Evolutionary conservation across 192 early-diverging fungal species (phyloP).

Genomic region (Coemansia reversa): DNA sequence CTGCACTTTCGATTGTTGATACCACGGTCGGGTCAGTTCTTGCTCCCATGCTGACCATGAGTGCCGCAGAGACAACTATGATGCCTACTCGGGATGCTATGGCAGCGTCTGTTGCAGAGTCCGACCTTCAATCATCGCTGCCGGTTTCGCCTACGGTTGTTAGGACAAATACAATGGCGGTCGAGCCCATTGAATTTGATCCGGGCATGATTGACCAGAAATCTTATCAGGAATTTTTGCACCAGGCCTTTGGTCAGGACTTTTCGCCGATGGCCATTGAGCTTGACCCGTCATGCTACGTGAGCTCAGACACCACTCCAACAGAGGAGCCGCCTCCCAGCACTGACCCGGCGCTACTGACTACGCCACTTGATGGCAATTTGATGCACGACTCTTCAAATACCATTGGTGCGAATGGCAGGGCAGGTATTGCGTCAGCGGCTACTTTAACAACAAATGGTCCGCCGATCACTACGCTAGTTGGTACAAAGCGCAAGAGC

Average conservation of each 20-base stretch:
- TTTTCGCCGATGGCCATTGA: conserved; percentile 35
- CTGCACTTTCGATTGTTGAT: too few relatives aligned
- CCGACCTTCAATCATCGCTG: not conserved
- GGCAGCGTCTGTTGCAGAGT: not conserved
- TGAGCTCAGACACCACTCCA: conserved; percentile 12
- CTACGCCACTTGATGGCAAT: not conserved
- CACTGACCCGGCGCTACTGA: conserved; percentile 16
- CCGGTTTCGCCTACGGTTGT: conserved; percentile 1
- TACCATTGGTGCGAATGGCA: not conserved
- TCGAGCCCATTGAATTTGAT: conserved; percentile 9
- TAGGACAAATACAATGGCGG: not conserved
- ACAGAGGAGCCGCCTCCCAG: conserved; percentile 12
- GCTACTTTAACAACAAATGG: conserved; percentile 13
- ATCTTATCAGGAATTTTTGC: conserved; percentile 22
- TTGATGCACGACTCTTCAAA: conserved; percentile 1
- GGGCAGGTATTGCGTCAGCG: conserved; percentile 1
- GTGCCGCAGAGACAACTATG: not conserved
- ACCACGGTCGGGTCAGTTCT: too few relatives aligned
- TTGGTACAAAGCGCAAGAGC: conserved; percentile 51
- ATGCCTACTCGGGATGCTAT: not conserved
- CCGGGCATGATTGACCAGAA: conserved; percentile 5
- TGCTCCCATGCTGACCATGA: too few relatives aligned
- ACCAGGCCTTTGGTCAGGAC: conserved; percentile 26
- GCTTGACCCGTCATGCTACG: conserved; percentile 42
- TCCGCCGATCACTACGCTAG: conserved; percentile 33